Conservation (phyloP, 2,329 filamentous ascomycete genomes). For the Beauveria sp. region DNA sequence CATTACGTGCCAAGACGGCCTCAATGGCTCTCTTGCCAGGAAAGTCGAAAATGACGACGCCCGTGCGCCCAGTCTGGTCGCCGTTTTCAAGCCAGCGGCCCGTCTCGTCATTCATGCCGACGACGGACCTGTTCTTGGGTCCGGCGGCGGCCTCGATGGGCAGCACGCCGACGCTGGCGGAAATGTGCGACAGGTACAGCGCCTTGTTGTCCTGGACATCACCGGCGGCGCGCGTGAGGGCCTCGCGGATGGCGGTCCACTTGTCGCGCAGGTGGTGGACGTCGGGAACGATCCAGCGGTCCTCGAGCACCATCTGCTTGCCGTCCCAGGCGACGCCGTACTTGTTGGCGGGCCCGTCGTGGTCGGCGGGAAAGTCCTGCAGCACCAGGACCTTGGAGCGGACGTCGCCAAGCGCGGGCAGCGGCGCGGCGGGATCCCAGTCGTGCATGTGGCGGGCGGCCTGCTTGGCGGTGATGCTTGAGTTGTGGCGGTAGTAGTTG, state of each 20-base stretch:
- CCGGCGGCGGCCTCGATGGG: constrained; percentile 44
- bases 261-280: constrained; percentile 37
- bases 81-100: constrained; percentile 32
- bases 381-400: constrained; percentile 40
- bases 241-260: constrained; percentile 35
- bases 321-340: constrained; percentile 41
- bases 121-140: constrained; percentile 31
- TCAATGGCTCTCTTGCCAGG: constrained; percentile 36
- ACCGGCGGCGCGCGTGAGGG: constrained; percentile 30
- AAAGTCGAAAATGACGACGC: constrained; percentile 43
- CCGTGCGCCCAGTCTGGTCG: constrained; percentile 26
- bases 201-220: constrained; percentile 25
- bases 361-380: constrained; percentile 35
- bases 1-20: constrained; percentile 34
- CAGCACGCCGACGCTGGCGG: constrained; percentile 39
- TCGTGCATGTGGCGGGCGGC: constrained; percentile 29
- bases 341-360: constrained; percentile 15
- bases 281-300: constrained; percentile 38
- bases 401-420: constrained; percentile 38
- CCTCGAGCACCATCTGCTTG: constrained; percentile 37
- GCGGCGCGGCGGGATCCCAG: constrained; percentile 22
- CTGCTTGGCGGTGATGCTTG: constrained; percentile 28
- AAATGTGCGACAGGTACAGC: constrained; percentile 40
- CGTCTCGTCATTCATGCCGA: constrained; percentile 44
- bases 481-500: constrained; percentile 29